Percentiles rank a stretch among this genome's conserved stretches.
Conservation (phyloP, 2,329 filamentous ascomycete species). For the Emydomyces testavorans region DNA sequence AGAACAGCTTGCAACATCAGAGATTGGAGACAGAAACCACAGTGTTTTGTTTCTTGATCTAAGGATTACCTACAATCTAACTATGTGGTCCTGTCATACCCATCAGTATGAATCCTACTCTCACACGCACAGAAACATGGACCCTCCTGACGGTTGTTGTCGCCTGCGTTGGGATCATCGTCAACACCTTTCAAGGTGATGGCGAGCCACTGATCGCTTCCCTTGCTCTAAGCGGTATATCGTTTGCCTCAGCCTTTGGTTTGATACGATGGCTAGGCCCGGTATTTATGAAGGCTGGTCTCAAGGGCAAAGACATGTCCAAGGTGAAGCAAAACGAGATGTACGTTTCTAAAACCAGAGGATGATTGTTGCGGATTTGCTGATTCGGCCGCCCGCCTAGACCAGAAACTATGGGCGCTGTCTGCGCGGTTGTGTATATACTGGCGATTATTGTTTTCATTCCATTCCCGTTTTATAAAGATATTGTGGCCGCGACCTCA, state of each 20-base stretch:
- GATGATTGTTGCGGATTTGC: background rate
- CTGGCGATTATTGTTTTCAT: constrained; percentile 83
- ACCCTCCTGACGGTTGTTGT: constrained; percentile 52
- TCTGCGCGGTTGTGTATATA: constrained; percentile 86
- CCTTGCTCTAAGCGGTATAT: constrained; percentile 71
- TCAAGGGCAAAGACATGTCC: constrained; percentile 81
- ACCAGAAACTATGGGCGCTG: constrained; percentile 90
- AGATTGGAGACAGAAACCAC: background rate
- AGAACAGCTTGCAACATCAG: constrained; percentile 11
- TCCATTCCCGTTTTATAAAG: constrained; percentile 95
- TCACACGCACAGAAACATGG: constrained; percentile 46
- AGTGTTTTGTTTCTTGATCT: background rate
- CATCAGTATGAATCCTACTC: constrained; percentile 28
- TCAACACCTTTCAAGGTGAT: constrained; percentile 69
- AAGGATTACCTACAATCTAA: background rate
- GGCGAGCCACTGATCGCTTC: constrained; percentile 84
- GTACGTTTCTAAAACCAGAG: constrained; percentile 34
- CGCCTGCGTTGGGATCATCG: constrained; percentile 59
- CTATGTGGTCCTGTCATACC: background rate
- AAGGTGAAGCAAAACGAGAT: constrained; percentile 66
- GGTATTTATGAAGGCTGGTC: constrained; percentile 73
- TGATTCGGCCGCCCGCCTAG: constrained; percentile 32
- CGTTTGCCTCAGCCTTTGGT: constrained; percentile 69
- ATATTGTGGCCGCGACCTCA: constrained; percentile 88
- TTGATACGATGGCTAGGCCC: constrained; percentile 89